A percentile compares a stretch with the other conserved stretches of the same genome.
phyloP scores from a whole-genome alignment of 2,329 filamentous ascomycete species.

The Reticulascus tulasneorum region DNA sequence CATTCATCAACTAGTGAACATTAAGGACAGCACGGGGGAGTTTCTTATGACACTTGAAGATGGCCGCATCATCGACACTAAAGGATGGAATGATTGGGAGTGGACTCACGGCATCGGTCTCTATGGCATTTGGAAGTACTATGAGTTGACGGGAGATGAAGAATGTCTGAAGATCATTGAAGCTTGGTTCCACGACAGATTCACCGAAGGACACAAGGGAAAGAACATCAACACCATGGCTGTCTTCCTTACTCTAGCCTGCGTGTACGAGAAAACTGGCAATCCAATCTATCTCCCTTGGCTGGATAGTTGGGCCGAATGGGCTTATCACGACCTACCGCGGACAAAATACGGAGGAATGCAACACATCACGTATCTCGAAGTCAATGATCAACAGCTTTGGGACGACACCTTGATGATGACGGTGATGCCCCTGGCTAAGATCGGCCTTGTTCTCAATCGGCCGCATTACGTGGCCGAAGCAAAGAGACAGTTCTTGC shows the following conservation, averaged over 20 bases:
- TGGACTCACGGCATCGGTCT: constrained; percentile 79
- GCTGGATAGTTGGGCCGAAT: constrained; percentile 78
- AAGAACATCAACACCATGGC: constrained; percentile 89
- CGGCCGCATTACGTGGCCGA: constrained; percentile 72
- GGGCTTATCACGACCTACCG: constrained; percentile 73
- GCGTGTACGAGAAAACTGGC: constrained; percentile 71
- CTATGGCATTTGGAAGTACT: constrained; percentile 80
- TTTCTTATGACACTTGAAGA: constrained; percentile 69
- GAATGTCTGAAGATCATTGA: constrained; percentile 63
- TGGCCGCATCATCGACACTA: constrained; percentile 75
- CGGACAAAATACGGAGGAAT: constrained; percentile 69
- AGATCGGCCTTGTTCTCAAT: constrained; percentile 69
- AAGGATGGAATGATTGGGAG: constrained; percentile 81
- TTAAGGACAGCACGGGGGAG: constrained; percentile 69
- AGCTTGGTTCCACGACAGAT: constrained; percentile 67
- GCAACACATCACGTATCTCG: constrained; percentile 72
- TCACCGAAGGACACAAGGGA: constrained; percentile 67
- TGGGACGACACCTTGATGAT: constrained; percentile 90
- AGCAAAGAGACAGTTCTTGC: constrained; percentile 71
- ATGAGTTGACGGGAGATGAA: constrained; percentile 63
- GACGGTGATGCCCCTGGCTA: constrained; percentile 76
- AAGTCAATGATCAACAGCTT: constrained; percentile 68
- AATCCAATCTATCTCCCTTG: constrained; percentile 69
- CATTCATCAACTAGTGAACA: constrained; percentile 72
- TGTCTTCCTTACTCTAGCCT: constrained; percentile 70